A percentile compares a stretch with the other conserved stretches of the same genome.
Evolutionary conservation across 2,329 filamentous ascomycete genomes (phyloP).

Genomic region (Talaromyces sp.): DNA sequence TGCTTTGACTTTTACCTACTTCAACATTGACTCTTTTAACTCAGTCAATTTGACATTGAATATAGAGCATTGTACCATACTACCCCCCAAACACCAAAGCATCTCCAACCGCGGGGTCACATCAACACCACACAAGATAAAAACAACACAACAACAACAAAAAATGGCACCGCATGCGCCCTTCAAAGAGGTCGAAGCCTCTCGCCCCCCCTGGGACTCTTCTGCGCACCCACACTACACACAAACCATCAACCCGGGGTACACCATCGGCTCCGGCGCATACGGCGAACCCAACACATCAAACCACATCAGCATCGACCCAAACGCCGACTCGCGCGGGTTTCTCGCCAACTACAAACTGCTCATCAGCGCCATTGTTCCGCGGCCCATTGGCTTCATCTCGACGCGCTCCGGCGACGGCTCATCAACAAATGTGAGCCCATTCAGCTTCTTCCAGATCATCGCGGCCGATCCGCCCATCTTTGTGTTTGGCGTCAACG

Average conservation of each 20-base stretch:
- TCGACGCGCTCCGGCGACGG: constrained; percentile 55
- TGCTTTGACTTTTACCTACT: not conserved
- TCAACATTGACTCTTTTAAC: not conserved
- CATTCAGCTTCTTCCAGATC: constrained; percentile 77
- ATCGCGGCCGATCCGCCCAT: constrained; percentile 77
- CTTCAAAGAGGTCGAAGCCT: constrained; percentile 27
- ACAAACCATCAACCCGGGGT: constrained; percentile 27
- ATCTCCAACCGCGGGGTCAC: not conserved
- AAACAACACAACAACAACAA: not conserved
- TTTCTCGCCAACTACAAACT: constrained; percentile 77
- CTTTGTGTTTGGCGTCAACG: constrained; percentile 59
- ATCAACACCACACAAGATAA: not conserved
- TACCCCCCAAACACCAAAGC: not conserved
- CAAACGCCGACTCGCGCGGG: constrained; percentile 62
- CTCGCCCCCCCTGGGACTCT: constrained; percentile 26
- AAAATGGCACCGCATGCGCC: not conserved
- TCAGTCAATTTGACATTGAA: not conserved
- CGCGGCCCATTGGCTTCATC: constrained; percentile 66
- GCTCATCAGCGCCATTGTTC: constrained; percentile 71
- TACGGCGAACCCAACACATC: constrained; percentile 37
- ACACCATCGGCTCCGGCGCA: constrained; percentile 28
- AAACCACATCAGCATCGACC: constrained; percentile 70
- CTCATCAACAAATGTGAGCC: constrained; percentile 66
- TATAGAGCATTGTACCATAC: not conserved
- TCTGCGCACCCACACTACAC: constrained; percentile 20